Evolutionary conservation across 208 protist genomes (phyloP), one percentile per base, ranked within the genome.

Genomic region (Trypanosoma rangeli): DNA sequence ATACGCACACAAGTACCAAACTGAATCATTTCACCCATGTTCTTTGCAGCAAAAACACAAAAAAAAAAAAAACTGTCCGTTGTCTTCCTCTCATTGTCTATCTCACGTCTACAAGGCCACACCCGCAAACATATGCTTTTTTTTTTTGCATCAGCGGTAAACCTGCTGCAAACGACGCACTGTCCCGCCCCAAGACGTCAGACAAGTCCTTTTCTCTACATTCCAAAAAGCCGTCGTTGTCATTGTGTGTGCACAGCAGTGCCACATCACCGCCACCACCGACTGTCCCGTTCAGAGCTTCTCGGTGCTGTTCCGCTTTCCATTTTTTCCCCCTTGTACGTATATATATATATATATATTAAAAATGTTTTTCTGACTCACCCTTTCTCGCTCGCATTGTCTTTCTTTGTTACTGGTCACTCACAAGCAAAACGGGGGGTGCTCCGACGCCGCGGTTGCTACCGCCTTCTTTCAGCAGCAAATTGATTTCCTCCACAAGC

Each of bases 401-500:
- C 7, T 29, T 46, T 52, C 24, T 44, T 50, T 31, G 39, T 37
- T 65, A 68, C 7, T 31, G 73, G 3, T 73, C 60, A 35, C 73
- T 62, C n/a, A 78, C 42, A 64, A 68, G 28, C 57, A 78, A 52
- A 12, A 78, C 52, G 15, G 73, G 58, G 20, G 46, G 24, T 62
- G 64, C 66, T 3, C 48, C 65, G 5, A 46, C 50, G 24, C 55
- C 62, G 58, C 65, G 46, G 75, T 55, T 39, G 26, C 74, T 79
- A 13, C 79, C 71, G 1, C 82, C 85, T 48, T 92, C 82, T 70
- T 94, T 91, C 50, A 95, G 67, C 33, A 88, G 57, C 26, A 92
- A 39, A 65, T 97, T 97, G 31, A 87, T 83, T 49, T 97, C 92
- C 35, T 97, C 92, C 24, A 94, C 78, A 46, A 94, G 67, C 49